Conservation (phyloP, 108 stramenopile species). For the Nitzschia sp. region DNA sequence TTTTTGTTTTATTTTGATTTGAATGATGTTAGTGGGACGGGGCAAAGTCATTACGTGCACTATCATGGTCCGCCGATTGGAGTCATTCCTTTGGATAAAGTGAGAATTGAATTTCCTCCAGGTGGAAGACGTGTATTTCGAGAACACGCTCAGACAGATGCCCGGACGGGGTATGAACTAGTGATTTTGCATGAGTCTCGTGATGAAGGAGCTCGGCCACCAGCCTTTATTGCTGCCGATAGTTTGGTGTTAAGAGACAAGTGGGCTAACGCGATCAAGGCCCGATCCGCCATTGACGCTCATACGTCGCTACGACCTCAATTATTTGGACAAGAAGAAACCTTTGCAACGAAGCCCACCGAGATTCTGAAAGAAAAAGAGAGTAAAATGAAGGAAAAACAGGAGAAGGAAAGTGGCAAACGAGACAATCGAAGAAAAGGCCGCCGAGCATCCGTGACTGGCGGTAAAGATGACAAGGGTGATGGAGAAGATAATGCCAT, state of each 20-base stretch:
- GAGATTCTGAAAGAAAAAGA: conserved; percentile 23
- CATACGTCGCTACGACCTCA: conserved; percentile 39
- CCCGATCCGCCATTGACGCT: conserved; percentile 43
- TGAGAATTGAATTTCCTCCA: conserved; percentile 71
- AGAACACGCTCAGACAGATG: conserved; percentile 81
- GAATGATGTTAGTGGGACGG: conserved; percentile 44
- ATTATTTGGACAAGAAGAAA: conserved; percentile 16
- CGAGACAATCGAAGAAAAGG: conserved; percentile 24
- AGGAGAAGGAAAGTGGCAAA: conserved; percentile 19
- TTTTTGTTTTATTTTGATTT: conserved; percentile 74
- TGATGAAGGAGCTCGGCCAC: conserved; percentile 33
- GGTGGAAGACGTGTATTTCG: conserved; percentile 87
- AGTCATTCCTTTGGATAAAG: conserved; percentile 70
- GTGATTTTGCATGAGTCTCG: conserved; percentile 50
- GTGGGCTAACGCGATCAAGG: conserved; percentile 70
- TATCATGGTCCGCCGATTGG: conserved; percentile 59
- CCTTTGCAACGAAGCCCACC: conserved; percentile 10
- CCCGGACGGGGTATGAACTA: conserved; percentile 78
- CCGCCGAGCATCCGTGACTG: conserved; percentile 6
- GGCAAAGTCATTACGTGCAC: conserved; percentile 34
- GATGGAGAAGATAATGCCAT: conserved; percentile 28
- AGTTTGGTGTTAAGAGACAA: conserved; percentile 59
- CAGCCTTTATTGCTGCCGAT: conserved; percentile 68
- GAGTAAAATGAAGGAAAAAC: conserved; percentile 4
- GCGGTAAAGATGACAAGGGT: conserved; percentile 19